Evolutionary conservation across 495 filamentous ascomycete species (phyloP).

Genomic region (Parathielavia hyrcaniae): DNA sequence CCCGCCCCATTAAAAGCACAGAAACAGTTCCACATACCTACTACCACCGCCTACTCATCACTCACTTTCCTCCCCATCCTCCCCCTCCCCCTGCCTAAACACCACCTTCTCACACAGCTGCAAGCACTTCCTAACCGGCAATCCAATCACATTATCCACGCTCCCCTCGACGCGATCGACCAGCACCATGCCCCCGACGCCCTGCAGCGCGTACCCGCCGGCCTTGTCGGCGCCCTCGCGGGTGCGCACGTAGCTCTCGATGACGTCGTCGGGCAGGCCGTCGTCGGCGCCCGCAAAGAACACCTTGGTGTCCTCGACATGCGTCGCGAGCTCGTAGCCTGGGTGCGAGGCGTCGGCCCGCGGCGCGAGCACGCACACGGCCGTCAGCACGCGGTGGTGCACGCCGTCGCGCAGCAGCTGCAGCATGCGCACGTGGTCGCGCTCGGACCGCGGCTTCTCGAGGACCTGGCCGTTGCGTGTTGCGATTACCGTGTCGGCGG

Average conservation of each 20-base stretch:
- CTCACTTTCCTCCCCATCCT: slow-evolving; percentile 28
- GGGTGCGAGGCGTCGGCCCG: slow-evolving; percentile 67
- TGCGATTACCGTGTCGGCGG: slow-evolving; percentile 88
- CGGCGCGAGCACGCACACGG: slow-evolving; percentile 73
- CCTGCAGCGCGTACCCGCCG: slow-evolving; percentile 91
- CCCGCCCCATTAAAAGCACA: no score
- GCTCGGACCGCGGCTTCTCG: slow-evolving; percentile 79
- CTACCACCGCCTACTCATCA: background rate
- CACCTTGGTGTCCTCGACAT: slow-evolving; percentile 84
- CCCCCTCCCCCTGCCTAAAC: slow-evolving; percentile 45
- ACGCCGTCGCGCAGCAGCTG: slow-evolving; percentile 65
- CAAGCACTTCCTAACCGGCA: slow-evolving; percentile 76
- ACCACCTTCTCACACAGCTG: slow-evolving; percentile 80
- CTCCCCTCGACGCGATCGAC: slow-evolving; percentile 83
- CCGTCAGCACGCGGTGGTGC: slow-evolving; percentile 73
- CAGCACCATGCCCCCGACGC: slow-evolving; percentile 68
- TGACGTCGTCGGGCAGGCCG: slow-evolving; percentile 57
- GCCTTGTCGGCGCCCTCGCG: slow-evolving; percentile 95
- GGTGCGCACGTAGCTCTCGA: slow-evolving; percentile 80
- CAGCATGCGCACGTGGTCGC: slow-evolving; percentile 79
- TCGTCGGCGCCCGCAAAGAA: slow-evolving; percentile 68
- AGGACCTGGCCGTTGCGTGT: slow-evolving; percentile 66
- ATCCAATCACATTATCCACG: slow-evolving; percentile 92
- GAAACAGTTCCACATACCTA: no score
- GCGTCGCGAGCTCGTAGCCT: slow-evolving; percentile 73